These are phyloP conservation scores for Lichtheimia corymbifera DNA, from an alignment of 371 early-diverging fungal species.

Conservation along the genomic window DNA sequence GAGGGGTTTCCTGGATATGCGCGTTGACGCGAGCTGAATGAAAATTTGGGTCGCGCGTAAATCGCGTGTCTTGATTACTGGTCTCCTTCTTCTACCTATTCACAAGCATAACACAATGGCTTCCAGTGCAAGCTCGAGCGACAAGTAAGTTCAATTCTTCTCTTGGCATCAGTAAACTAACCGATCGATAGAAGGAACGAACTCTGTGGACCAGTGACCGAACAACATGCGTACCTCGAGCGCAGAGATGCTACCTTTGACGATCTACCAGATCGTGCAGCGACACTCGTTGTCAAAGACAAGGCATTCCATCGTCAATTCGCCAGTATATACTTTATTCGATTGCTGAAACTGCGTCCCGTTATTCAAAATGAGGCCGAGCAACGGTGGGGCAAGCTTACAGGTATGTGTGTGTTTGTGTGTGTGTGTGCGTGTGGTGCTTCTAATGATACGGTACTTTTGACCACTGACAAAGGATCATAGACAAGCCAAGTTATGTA, in stretches of 20 bases:
- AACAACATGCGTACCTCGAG: background rate
- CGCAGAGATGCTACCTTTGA: conserved; percentile 28
- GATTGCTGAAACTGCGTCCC: conserved; percentile 68
- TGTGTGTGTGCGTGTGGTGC: no score
- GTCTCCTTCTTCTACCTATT: no score
- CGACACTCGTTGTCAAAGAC: conserved; percentile 49
- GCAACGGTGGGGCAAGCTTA: conserved; percentile 52
- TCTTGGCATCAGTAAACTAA: no score
- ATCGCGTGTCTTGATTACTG: no score
- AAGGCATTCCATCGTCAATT: conserved; percentile 73
- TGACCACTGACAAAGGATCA: background rate
- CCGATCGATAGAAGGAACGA: no score
- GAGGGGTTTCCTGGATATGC: no score
- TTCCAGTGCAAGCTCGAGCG: no score
- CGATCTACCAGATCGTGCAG: conserved; percentile 35
- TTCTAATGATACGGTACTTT: background rate
- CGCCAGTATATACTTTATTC: conserved; percentile 81
- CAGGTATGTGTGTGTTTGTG: conserved; percentile 17
- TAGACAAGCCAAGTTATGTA: conserved; percentile 49
- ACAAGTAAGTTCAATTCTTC: no score
- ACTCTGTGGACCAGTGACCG: background rate
- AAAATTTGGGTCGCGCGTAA: no score
- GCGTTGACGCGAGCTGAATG: no score
- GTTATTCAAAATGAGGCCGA: conserved; percentile 50
- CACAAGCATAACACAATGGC: no score